These are phyloP conservation scores for Mycena pura DNA, from an alignment of 768 basidiomycete species.

Conservation along the genomic window DNA sequence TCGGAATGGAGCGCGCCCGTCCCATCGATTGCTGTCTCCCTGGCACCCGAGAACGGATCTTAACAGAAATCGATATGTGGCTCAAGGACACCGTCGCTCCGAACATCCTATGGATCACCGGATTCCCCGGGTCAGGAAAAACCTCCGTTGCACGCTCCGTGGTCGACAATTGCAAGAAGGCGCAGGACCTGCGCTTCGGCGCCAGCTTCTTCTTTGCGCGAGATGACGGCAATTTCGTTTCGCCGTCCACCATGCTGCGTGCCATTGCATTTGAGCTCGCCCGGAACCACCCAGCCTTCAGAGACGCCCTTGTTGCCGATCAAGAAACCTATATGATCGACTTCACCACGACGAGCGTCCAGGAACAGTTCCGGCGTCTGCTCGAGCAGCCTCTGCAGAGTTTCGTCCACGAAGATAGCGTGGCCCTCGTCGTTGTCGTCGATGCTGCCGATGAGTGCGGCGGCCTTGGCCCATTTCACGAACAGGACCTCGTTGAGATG, in stretches of 20 bases:
- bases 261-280: slow-evolving; percentile 3
- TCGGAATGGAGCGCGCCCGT: slow-evolving; percentile 1
- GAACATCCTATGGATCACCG: slow-evolving; percentile 38
- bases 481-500: slow-evolving; percentile 5
- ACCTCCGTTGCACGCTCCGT: slow-evolving; percentile 30
- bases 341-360: slow-evolving; percentile 10
- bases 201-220: slow-evolving; percentile 23
- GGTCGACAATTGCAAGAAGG: too few relatives aligned
- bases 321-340: not conserved
- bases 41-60: slow-evolving; percentile 27
- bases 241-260: slow-evolving; percentile 19
- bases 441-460: slow-evolving; percentile 25
- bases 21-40: slow-evolving; percentile 10
- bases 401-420: not conserved
- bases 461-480: slow-evolving; percentile 5
- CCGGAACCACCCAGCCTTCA: not conserved
- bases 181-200: not conserved
- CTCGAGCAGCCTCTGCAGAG: slow-evolving; percentile 8
- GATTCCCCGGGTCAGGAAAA: slow-evolving; percentile 35
- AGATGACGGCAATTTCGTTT: slow-evolving; percentile 5
- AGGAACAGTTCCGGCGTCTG: slow-evolving; percentile 2
- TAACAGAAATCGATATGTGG: slow-evolving; percentile 25
- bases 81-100: slow-evolving; percentile 43
- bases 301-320: slow-evolving; percentile 1
- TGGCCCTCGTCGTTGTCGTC: slow-evolving; percentile 6